phyloP scores from a whole-genome alignment of 2,329 filamentous ascomycete species.

The Teratosphaeria viscida region DNA sequence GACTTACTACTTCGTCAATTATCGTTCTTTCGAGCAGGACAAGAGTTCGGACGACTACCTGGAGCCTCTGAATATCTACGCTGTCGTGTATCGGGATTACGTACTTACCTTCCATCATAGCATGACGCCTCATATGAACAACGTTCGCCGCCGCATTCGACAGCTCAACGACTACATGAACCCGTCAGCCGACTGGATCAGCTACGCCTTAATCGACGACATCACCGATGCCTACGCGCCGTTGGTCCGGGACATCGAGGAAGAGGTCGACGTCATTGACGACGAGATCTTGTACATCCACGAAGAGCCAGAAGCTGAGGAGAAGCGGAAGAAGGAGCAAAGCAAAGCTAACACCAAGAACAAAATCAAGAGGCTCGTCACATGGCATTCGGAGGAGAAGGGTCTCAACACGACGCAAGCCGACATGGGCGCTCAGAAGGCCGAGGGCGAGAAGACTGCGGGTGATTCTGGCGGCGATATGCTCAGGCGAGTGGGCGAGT shows the following conservation, averaged over 20 bases:
- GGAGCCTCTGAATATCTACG: constrained; percentile 94
- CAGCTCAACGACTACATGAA: constrained; percentile 91
- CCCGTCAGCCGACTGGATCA: constrained; percentile 93
- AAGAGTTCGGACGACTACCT: constrained; percentile 79
- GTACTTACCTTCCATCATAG: constrained; percentile 95
- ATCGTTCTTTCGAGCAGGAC: constrained; percentile 95
- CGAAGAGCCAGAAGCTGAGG: constrained; percentile 30
- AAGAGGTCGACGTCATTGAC: constrained; percentile 95
- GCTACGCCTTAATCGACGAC: constrained; percentile 94
- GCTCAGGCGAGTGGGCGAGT: constrained; percentile 84
- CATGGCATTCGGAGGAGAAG: neutral
- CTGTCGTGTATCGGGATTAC: constrained; percentile 91
- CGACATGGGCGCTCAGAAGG: constrained; percentile 18
- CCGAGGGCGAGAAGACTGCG: constrained; percentile 28
- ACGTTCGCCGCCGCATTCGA: constrained; percentile 84
- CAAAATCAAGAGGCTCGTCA: neutral
- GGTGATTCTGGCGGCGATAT: constrained; percentile 58
- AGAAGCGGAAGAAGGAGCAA: constrained; percentile 27
- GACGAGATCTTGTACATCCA: constrained; percentile 80
- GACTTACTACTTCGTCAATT: constrained; percentile 98
- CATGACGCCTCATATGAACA: constrained; percentile 90
- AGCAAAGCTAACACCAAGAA: constrained; percentile 13
- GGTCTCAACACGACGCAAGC: constrained; percentile 8
- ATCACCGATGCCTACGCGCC: constrained; percentile 95
- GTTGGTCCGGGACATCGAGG: constrained; percentile 82